Conservation (phyloP, 768 basidiomycete species). For the Psilocybe tampanensis region DNA sequence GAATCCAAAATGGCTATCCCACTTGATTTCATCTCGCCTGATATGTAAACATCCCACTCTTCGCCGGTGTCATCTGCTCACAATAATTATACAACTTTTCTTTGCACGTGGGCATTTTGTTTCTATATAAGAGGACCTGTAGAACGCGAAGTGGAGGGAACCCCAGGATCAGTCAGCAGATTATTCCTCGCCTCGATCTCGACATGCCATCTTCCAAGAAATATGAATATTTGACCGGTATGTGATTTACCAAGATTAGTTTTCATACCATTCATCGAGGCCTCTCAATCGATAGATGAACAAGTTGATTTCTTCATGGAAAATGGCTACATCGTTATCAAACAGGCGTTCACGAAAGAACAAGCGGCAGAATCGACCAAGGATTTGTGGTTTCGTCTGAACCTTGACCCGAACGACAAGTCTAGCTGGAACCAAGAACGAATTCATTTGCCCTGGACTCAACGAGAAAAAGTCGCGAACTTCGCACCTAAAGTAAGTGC, state of each 20-base stretch:
- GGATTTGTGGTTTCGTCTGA: slow-evolving; percentile 54
- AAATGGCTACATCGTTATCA: slow-evolving; percentile 55
- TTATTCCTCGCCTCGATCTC: neutral
- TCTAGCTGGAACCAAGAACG: slow-evolving; percentile 55
- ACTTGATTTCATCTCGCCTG: no score
- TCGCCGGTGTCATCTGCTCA: no score
- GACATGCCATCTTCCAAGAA: slow-evolving; percentile 23
- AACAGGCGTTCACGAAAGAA: slow-evolving; percentile 53
- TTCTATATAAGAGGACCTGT: no score
- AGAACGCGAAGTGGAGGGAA: no score
- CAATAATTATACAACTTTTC: no score
- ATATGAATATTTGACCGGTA: slow-evolving; percentile 42
- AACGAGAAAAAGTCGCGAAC: slow-evolving; percentile 42
- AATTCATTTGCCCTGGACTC: slow-evolving; percentile 59
- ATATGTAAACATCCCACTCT: no score
- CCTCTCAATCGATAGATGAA: slow-evolving; percentile 32
- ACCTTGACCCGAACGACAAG: slow-evolving; percentile 54
- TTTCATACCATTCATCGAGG: neutral
- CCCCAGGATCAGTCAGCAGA: no score
- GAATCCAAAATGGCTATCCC: no score
- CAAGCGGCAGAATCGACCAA: slow-evolving; percentile 51
- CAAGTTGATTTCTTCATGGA: slow-evolving; percentile 58
- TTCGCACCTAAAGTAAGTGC: slow-evolving; percentile 51
- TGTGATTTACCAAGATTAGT: slow-evolving; percentile 5
- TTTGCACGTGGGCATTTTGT: no score